A percentile compares a stretch with the other conserved stretches of the same genome.
Conservation (phyloP, 2,329 filamentous ascomycete species). For the Penicillium concentricum region DNA sequence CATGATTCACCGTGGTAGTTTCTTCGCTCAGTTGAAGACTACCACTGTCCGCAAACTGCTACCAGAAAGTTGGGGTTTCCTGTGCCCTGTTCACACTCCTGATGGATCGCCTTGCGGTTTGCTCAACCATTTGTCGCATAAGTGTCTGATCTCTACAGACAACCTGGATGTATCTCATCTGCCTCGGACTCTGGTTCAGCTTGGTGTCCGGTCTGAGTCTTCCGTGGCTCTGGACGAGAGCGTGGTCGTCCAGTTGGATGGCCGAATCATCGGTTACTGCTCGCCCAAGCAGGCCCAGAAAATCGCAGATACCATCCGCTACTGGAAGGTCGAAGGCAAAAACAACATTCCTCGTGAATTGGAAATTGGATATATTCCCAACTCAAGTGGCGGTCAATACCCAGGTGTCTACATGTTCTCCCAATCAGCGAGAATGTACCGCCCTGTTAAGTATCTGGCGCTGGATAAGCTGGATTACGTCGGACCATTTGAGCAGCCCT, state of each 20-base stretch:
- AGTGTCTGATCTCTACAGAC: conserved; percentile 82
- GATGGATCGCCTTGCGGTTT: conserved; percentile 94
- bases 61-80: conserved; percentile 96
- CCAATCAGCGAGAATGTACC: conserved; percentile 78
- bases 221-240: conserved; percentile 79
- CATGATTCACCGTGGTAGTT: conserved; percentile 98
- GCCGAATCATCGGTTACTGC: conserved; percentile 86
- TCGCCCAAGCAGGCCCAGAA: conserved; percentile 76
- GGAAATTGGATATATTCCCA: conserved; percentile 88
- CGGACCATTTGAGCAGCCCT: conserved; percentile 92
- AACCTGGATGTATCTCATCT: conserved; percentile 72
- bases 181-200: conserved; percentile 69
- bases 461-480: conserved; percentile 83
- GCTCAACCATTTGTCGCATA: conserved; percentile 91
- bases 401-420: conserved; percentile 94
- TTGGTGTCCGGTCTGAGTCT: conserved; percentile 74
- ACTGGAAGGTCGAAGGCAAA: conserved; percentile 91
- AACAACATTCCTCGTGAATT: conserved; percentile 78
- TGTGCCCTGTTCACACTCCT: conserved; percentile 95
- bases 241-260: conserved; percentile 87
- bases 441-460: conserved; percentile 88
- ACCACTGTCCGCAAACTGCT: conserved; percentile 94
- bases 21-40: conserved; percentile 96
- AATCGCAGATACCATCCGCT: conserved; percentile 82
- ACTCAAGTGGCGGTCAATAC: conserved; percentile 88